Evolutionary conservation across 768 basidiomycete species (phyloP).

Genomic region (Lactarius hengduanensis): DNA sequence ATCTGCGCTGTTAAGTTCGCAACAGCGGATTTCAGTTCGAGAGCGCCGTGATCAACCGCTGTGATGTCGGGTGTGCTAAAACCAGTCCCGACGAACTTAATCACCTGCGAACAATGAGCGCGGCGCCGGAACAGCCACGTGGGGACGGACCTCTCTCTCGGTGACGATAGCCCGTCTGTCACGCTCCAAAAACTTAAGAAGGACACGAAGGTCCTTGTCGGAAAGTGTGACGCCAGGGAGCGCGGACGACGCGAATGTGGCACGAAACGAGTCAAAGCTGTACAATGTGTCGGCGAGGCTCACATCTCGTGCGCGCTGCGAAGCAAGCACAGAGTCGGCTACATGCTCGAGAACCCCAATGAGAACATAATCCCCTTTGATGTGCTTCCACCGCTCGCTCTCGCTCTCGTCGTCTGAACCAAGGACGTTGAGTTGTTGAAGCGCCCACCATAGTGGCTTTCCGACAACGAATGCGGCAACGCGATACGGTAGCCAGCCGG

Average conservation of each 20-base stretch:
- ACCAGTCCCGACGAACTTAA: slow-evolving; percentile 66
- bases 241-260: slow-evolving; percentile 48
- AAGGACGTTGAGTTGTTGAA: slow-evolving; percentile 74
- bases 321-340: slow-evolving; percentile 53
- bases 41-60: slow-evolving; percentile 76
- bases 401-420: slow-evolving; percentile 56
- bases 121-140: neutral
- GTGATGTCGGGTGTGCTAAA: slow-evolving; percentile 53
- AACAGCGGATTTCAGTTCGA: slow-evolving; percentile 76
- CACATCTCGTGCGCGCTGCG: slow-evolving; percentile 43
- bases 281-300: slow-evolving; percentile 63
- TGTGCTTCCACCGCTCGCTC: slow-evolving; percentile 48
- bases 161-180: slow-evolving; percentile 65
- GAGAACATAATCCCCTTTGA: slow-evolving; percentile 74
- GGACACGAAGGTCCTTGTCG: slow-evolving; percentile 61
- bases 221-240: slow-evolving; percentile 49
- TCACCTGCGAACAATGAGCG: slow-evolving; percentile 48
- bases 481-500: slow-evolving; percentile 65
- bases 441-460: slow-evolving; percentile 83
- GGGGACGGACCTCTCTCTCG: slow-evolving; percentile 59
- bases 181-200: slow-evolving; percentile 76
- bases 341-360: slow-evolving; percentile 62
- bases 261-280: slow-evolving; percentile 57
- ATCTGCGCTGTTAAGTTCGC: slow-evolving; percentile 67
- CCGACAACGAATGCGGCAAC: slow-evolving; percentile 71